Conservation (phyloP, 2,329 filamentous ascomycete genomes). For the Chrysoporthe puriensis region DNA sequence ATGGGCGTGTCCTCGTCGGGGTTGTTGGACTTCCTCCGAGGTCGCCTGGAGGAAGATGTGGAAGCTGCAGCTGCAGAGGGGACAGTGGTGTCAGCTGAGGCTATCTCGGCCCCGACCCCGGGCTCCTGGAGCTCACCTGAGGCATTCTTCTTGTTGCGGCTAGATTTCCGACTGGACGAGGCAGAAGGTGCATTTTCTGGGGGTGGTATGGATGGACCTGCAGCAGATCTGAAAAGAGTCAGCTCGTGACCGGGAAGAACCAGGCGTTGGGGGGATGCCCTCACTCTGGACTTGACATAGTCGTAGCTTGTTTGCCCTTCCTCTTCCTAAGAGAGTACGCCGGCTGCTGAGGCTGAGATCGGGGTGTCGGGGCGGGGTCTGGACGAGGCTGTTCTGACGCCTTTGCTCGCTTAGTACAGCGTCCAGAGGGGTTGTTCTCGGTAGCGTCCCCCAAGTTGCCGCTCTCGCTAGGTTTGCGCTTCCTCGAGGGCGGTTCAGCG, state of each 20-base stretch:
- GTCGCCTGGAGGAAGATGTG: constrained; percentile 47
- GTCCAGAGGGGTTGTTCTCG: constrained; percentile 45
- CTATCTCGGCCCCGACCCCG: background rate
- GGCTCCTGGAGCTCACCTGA: constrained; percentile 41
- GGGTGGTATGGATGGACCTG: constrained; percentile 65
- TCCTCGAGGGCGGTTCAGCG: constrained; percentile 55
- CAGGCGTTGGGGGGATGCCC: constrained; percentile 33
- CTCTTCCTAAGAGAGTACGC: constrained; percentile 50
- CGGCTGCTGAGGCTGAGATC: constrained; percentile 35
- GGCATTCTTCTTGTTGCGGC: constrained; percentile 66
- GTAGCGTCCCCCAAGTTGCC: constrained; percentile 46
- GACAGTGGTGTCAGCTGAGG: constrained; percentile 30
- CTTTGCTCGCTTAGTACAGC: constrained; percentile 74
- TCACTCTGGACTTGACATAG: constrained; percentile 77
- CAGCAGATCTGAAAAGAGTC: constrained; percentile 33
- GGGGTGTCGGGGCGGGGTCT: constrained; percentile 36
- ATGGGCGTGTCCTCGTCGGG: constrained; percentile 67
- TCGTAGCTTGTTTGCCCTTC: constrained; percentile 63
- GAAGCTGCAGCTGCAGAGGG: constrained; percentile 40
- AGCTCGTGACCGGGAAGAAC: background rate
- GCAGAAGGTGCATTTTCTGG: constrained; percentile 62
- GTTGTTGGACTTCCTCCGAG: constrained; percentile 58
- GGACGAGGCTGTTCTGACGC: constrained; percentile 52
- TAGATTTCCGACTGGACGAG: constrained; percentile 73
- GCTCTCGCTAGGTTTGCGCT: constrained; percentile 73